phyloP scores from a whole-genome alignment of 2,329 filamentous ascomycete species.

The Phialocephala sp. region DNA sequence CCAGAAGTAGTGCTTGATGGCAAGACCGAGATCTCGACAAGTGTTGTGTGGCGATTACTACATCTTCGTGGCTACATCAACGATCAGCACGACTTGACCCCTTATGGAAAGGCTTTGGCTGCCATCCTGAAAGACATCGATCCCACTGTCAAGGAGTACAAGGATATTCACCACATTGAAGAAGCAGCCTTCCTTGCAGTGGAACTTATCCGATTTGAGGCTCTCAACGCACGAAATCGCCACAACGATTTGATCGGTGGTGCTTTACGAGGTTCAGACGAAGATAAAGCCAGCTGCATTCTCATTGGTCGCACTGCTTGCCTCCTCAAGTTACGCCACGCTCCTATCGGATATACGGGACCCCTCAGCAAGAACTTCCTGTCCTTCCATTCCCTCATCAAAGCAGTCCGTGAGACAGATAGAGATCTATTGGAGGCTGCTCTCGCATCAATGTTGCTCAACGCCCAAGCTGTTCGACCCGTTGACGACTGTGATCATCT shows the following conservation, averaged over 20 bases:
- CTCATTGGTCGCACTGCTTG: conserved; percentile 88
- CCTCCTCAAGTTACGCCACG: conserved; percentile 80
- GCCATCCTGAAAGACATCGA: conserved; percentile 69
- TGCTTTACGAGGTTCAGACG: conserved; percentile 63
- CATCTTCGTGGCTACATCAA: conserved; percentile 88
- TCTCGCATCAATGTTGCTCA: conserved; percentile 79
- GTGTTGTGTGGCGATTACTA: conserved; percentile 86
- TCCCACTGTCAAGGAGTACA: conserved; percentile 51
- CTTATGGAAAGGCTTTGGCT: conserved; percentile 82
- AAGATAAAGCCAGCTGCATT: conserved; percentile 78
- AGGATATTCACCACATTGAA: conserved; percentile 61
- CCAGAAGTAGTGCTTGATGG: conserved; percentile 50
- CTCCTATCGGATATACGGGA: conserved; percentile 89
- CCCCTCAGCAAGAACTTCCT: conserved; percentile 90
- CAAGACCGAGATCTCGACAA: conserved; percentile 72
- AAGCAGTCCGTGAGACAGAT: conserved; percentile 77
- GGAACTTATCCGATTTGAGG: conserved; percentile 79
- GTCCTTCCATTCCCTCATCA: conserved; percentile 82
- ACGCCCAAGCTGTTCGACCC: conserved; percentile 78
- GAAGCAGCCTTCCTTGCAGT: conserved; percentile 84
- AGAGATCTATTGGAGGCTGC: conserved; percentile 86
- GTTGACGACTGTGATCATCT: conserved; percentile 65
- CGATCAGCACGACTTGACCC: conserved; percentile 76
- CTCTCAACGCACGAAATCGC: conserved; percentile 73
- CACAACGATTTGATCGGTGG: conserved; percentile 60